phyloP scores from a whole-genome alignment of 306 rosid species.

The Cucumis sativus region DNA sequence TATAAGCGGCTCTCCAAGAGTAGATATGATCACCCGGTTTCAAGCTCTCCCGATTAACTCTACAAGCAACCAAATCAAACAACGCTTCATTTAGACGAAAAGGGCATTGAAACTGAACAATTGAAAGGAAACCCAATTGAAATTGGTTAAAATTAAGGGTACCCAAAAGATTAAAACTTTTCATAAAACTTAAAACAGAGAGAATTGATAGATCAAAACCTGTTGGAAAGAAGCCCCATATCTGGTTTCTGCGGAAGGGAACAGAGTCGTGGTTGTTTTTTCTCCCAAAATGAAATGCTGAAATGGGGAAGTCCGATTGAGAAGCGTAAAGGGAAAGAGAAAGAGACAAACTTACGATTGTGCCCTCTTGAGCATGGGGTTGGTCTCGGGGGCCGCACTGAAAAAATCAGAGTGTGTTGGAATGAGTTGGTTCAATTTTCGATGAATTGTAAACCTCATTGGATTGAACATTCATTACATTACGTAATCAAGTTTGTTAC shows the following conservation, averaged over 20 bases:
- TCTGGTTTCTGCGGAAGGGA: background rate
- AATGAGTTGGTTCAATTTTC: too few relatives aligned
- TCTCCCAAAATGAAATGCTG: background rate
- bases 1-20: constrained; percentile 78
- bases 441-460: too few relatives aligned
- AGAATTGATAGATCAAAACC: constrained; percentile 21
- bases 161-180: background rate
- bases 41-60: constrained; percentile 43
- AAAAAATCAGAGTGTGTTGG: background rate
- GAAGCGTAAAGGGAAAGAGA: background rate
- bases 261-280: too few relatives aligned
- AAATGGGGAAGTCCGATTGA: too few relatives aligned
- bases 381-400: background rate
- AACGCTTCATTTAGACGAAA: too few relatives aligned
- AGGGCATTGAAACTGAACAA: background rate
- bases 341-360: background rate
- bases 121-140: background rate
- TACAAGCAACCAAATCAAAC: constrained; percentile 16
- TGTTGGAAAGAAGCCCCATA: constrained; percentile 73
- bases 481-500: too few relatives aligned
- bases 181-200: background rate
- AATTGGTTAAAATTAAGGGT: background rate
- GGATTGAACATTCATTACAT: too few relatives aligned
- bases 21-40: constrained; percentile 90
- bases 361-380: background rate